These are phyloP conservation scores for Globisporangium sylvaticum DNA, from an alignment of 352 stramenopile species.

Conservation along the genomic window DNA sequence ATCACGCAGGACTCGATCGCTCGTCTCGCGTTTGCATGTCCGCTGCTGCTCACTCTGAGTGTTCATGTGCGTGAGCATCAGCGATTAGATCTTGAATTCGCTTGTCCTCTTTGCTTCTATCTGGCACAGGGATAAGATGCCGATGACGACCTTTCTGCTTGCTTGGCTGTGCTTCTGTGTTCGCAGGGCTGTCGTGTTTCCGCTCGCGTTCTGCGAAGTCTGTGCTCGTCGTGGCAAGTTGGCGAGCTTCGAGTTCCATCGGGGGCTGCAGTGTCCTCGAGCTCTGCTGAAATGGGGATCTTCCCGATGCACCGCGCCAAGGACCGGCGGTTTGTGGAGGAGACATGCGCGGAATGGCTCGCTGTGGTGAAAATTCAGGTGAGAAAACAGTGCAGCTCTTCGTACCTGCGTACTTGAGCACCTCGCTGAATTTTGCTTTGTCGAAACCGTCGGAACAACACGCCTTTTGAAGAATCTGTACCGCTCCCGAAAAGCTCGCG, in stretches of 20 bases:
- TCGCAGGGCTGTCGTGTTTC: constrained; percentile 55
- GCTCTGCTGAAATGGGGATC: constrained; percentile 40
- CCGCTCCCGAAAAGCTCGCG: constrained; percentile 36
- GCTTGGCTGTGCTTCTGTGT: not conserved
- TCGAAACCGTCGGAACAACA: not conserved
- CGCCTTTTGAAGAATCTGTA: constrained; percentile 48
- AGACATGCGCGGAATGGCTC: constrained; percentile 47
- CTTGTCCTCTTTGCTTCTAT: not conserved
- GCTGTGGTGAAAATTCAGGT: constrained; percentile 63
- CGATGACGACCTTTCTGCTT: not conserved
- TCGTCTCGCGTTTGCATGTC: constrained; percentile 55
- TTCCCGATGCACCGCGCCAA: constrained; percentile 68
- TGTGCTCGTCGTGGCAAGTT: constrained; percentile 69
- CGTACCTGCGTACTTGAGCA: not conserved
- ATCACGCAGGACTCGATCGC: constrained; percentile 67
- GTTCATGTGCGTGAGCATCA: constrained; percentile 24
- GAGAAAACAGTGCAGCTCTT: not conserved
- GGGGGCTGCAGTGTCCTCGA: constrained; percentile 16
- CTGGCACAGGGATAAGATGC: not conserved
- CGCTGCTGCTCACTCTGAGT: constrained; percentile 63
- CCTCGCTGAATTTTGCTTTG: not conserved
- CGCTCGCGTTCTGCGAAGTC: constrained; percentile 46
- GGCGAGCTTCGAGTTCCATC: constrained; percentile 38
- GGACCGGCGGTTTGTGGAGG: constrained; percentile 58
- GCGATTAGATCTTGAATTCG: not conserved